These are phyloP conservation scores for Gynochthodes officinalis DNA, from an alignment of 257 asterid genomes.

Conservation along the genomic window DNA sequence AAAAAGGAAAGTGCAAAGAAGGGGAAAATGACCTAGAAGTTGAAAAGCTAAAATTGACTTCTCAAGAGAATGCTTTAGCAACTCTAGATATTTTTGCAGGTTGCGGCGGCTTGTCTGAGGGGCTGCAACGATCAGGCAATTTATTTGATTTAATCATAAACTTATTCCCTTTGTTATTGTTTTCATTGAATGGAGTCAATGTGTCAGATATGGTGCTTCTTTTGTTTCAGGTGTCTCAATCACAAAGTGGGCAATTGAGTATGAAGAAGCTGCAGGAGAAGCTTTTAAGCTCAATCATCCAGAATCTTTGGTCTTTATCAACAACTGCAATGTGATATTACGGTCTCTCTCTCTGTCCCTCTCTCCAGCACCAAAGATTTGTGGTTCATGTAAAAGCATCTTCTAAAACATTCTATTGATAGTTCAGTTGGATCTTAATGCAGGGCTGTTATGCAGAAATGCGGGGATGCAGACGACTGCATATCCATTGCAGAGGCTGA, in stretches of 20 bases:
- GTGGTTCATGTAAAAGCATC: not conserved
- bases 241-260: conserved; percentile 97
- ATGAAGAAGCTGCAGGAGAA: conserved; percentile 87
- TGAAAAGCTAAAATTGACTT: conserved; percentile 30
- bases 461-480: conserved; percentile 88
- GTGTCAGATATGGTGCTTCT: conserved; percentile 19
- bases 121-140: conserved; percentile 70
- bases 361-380: not conserved
- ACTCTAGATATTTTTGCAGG: conserved; percentile 96
- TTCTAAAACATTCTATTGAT: not conserved
- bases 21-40: conserved; percentile 51
- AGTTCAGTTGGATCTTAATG: conserved; percentile 15
- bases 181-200: conserved; percentile 14
- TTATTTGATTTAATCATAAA: conserved; percentile 15
- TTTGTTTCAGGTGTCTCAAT: conserved; percentile 50
- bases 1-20: conserved; percentile 80
- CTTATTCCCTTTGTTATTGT: conserved; percentile 8
- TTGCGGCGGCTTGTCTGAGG: conserved; percentile 96
- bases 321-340: conserved; percentile 84
- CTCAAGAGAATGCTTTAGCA: conserved; percentile 41
- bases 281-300: conserved; percentile 95
- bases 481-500: conserved; percentile 88
- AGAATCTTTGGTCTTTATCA: conserved; percentile 62
- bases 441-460: conserved; percentile 91
- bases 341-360: conserved; percentile 40